phyloP scores from a whole-genome alignment of 2,329 filamentous ascomycete genomes.

The Fusarium kyushuense region DNA sequence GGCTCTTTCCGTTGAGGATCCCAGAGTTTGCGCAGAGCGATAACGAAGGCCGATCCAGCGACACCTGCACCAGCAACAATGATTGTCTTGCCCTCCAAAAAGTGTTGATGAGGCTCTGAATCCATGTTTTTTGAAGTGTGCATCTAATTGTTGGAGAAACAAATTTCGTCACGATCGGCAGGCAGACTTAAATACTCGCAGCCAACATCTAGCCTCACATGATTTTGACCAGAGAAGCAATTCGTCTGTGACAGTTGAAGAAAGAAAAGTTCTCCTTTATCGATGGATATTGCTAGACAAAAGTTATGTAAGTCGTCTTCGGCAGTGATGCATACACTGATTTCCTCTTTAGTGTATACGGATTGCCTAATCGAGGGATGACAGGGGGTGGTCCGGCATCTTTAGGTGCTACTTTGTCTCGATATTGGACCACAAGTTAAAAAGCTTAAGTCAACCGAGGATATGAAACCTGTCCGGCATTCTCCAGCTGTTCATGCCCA shows the following conservation, averaged over 20 bases:
- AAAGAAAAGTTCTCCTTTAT: background rate
- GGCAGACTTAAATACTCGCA: background rate
- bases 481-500: background rate
- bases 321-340: conserved; percentile 42
- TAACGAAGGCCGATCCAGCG: conserved; percentile 58
- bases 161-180: background rate
- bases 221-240: background rate
- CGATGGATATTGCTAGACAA: background rate
- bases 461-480: background rate
- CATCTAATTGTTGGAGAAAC: background rate
- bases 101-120: conserved; percentile 35
- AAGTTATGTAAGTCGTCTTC: conserved; percentile 9
- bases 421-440: background rate
- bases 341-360: conserved; percentile 44
- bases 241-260: background rate
- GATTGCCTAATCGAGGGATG: conserved; percentile 38
- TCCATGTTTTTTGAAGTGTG: conserved; percentile 20
- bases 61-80: conserved; percentile 59
- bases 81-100: conserved; percentile 57
- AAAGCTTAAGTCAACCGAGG: background rate
- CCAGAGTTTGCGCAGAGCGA: conserved; percentile 57
- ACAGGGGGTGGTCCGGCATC: background rate
- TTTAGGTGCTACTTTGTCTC: conserved; percentile 1
- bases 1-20: conserved; percentile 48
- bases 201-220: background rate